Percentiles rank a stretch among this genome's conserved stretches.
phyloP scores from a whole-genome alignment of 1,139 yeast genomes.

The Magnusiomyces fungicola region DNA sequence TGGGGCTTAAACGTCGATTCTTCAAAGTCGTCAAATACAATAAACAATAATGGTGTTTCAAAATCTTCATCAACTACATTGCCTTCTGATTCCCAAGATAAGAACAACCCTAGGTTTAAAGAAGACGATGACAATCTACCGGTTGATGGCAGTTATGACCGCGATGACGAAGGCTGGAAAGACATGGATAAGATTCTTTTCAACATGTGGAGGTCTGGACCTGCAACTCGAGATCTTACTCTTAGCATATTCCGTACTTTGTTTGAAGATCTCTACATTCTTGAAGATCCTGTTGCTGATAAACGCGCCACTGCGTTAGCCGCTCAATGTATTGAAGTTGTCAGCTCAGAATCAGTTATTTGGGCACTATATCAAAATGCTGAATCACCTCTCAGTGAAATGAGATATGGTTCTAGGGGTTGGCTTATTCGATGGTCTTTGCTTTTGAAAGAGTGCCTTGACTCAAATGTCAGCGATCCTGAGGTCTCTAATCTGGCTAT shows the following conservation, averaged over 20 bases:
- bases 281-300: slow-evolving; percentile 87
- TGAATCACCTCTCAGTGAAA: slow-evolving; percentile 33
- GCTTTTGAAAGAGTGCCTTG: slow-evolving; percentile 45
- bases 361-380: slow-evolving; percentile 66
- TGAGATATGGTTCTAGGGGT: slow-evolving; percentile 57
- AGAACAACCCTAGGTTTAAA: neutral
- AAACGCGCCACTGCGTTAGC: slow-evolving; percentile 71
- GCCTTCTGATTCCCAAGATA: neutral
- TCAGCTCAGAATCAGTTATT: slow-evolving; percentile 63
- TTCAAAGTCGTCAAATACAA: neutral
- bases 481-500: slow-evolving; percentile 45
- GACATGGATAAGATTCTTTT: slow-evolving; percentile 77
- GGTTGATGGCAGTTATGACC: neutral
- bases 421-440: slow-evolving; percentile 81
- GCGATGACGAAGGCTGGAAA: slow-evolving; percentile 61
- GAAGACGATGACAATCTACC: slow-evolving; percentile 13
- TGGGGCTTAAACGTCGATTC: slow-evolving; percentile 57
- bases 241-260: slow-evolving; percentile 73
- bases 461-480: slow-evolving; percentile 26
- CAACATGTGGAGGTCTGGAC: slow-evolving; percentile 62
- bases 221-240: slow-evolving; percentile 62
- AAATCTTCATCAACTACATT: neutral
- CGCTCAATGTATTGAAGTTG: slow-evolving; percentile 75
- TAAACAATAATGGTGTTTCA: slow-evolving; percentile 1
- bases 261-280: slow-evolving; percentile 87